Evolutionary conservation across 1,139 yeast genomes (phyloP).

Genomic region (Saccharomyces hybrid): DNA sequence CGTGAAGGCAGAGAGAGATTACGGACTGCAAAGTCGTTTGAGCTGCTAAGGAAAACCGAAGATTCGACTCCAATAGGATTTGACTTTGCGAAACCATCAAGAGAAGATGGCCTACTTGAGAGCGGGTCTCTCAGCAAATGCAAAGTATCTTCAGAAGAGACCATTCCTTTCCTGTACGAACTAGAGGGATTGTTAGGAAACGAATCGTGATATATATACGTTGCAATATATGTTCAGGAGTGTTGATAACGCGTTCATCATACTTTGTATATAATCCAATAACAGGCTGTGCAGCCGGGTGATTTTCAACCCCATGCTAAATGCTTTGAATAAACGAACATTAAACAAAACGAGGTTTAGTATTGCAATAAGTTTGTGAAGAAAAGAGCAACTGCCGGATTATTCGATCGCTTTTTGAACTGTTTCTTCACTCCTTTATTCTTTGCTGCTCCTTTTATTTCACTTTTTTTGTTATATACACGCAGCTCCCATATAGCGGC

Average conservation of each 20-base stretch:
- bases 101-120: background rate
- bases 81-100: background rate
- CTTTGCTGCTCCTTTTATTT: background rate
- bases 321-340: background rate
- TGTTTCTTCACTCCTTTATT: background rate
- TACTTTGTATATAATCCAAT: background rate
- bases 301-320: background rate
- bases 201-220: background rate
- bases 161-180: slow-evolving; percentile 14
- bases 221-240: background rate
- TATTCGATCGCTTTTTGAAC: background rate
- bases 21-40: slow-evolving; percentile 28
- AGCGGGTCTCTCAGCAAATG: background rate
- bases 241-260: background rate
- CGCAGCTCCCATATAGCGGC: background rate
- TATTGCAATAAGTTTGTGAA: too few species aligned
- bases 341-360: background rate
- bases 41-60: slow-evolving; percentile 17
- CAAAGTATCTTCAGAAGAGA: slow-evolving; percentile 12
- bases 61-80: slow-evolving; percentile 3
- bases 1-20: slow-evolving; percentile 20
- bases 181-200: slow-evolving; percentile 10
- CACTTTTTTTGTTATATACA: background rate
- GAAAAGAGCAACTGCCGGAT: background rate
- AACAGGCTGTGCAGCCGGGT: slow-evolving; percentile 1